A percentile compares a stretch with the other conserved stretches of the same genome.
phyloP scores from a whole-genome alignment of 75 land plant species.

The Cryptomeria japonica region DNA sequence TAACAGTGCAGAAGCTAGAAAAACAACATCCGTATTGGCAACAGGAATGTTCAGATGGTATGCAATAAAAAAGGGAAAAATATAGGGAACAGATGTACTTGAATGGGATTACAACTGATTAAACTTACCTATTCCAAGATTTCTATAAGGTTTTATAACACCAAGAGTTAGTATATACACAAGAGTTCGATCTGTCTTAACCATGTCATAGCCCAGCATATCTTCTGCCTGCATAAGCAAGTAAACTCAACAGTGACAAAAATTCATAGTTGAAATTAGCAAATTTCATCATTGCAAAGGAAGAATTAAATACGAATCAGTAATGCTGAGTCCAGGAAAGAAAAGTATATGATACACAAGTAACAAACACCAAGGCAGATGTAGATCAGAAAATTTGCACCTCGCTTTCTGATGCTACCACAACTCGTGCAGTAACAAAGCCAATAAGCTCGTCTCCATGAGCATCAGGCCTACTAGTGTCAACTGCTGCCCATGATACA shows the following conservation, averaged over 20 bases:
- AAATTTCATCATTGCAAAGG: background rate
- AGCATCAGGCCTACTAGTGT: constrained; percentile 58
- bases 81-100: background rate
- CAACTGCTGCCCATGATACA: constrained; percentile 97
- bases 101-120: background rate
- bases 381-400: constrained; percentile 32
- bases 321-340: background rate
- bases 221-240: constrained; percentile 61
- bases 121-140: constrained; percentile 81
- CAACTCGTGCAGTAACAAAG: constrained; percentile 86
- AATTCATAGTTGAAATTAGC: background rate
- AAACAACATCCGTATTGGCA: background rate
- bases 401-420: constrained; percentile 81
- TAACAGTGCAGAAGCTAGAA: constrained; percentile 82
- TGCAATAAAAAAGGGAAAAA: background rate
- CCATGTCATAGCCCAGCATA: constrained; percentile 64
- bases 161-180: constrained; percentile 97
- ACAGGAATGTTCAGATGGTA: background rate
- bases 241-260: background rate
- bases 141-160: constrained; percentile 79
- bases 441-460: constrained; percentile 86
- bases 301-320: background rate
- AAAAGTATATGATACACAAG: background rate
- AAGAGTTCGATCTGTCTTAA: constrained; percentile 58
- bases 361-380: background rate